Percentiles rank a stretch among this genome's conserved stretches.
These are phyloP conservation scores for Citrus inodora DNA, from an alignment of 345 rosid species.

Conservation along the genomic window DNA sequence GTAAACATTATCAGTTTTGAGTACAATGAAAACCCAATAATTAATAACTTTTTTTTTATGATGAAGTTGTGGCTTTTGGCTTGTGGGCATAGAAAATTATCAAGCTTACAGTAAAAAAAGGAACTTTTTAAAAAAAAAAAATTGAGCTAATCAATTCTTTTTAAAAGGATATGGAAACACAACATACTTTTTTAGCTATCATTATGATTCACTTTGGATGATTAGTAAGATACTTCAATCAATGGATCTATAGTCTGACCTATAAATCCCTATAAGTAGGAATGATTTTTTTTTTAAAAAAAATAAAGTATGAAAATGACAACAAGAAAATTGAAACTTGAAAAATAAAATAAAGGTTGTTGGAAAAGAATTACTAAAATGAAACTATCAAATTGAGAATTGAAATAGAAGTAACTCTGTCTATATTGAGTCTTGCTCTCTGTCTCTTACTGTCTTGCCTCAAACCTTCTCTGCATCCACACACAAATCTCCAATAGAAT, in stretches of 20 bases:
- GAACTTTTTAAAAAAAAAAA: too few species aligned
- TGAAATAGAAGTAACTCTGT: slow-evolving; percentile 40
- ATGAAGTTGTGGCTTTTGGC: not conserved
- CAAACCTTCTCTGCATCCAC: not conserved
- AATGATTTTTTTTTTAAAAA: too few species aligned
- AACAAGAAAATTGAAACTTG: not conserved
- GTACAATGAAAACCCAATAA: not conserved
- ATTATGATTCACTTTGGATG: not conserved
- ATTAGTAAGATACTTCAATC: not conserved
- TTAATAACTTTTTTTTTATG: not conserved
- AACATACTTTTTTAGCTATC: not conserved
- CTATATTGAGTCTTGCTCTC: slow-evolving; percentile 24
- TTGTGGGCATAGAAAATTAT: not conserved
- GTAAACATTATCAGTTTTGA: not conserved
- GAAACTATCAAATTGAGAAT: slow-evolving; percentile 32
- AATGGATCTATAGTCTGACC: not conserved
- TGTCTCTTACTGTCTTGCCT: slow-evolving; percentile 14
- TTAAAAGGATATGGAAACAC: not conserved
- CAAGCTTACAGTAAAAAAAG: not conserved
- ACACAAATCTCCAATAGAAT: not conserved
- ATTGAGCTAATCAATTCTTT: not conserved
- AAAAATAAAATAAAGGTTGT: not conserved
- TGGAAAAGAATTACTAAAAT: not conserved
- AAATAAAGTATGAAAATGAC: too few species aligned
- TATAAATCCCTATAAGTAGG: not conserved